Percentiles rank a stretch among this genome's conserved stretches.
These are phyloP conservation scores for Beauveria scarabaeidicola DNA, from an alignment of 2,329 filamentous ascomycete genomes.

Conservation along the genomic window DNA sequence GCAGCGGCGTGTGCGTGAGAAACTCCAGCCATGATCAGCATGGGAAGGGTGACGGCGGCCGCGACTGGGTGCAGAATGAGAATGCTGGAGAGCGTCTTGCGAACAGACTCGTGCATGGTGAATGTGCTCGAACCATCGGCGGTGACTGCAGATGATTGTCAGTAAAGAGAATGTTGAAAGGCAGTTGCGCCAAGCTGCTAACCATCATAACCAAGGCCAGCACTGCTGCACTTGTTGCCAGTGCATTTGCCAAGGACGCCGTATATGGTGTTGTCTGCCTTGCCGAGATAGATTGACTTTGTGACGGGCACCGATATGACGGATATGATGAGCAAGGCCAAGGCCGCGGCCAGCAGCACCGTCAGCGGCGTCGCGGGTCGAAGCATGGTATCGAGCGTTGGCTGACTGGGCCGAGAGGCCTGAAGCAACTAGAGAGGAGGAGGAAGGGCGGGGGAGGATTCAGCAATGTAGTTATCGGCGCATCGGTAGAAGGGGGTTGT, in stretches of 20 bases:
- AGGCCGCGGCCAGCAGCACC: slow-evolving; percentile 75
- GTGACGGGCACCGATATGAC: slow-evolving; percentile 90
- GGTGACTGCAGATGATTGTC: slow-evolving; percentile 5
- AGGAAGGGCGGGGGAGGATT: background rate
- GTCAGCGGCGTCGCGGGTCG: slow-evolving; percentile 88
- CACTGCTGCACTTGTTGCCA: slow-evolving; percentile 53
- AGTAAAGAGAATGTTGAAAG: background rate
- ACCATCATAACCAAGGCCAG: slow-evolving; percentile 78
- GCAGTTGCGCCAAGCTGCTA: slow-evolving; percentile 40
- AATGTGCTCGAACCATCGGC: slow-evolving; percentile 36
- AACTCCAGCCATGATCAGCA: slow-evolving; percentile 68
- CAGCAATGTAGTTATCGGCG: background rate
- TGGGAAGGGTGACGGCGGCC: slow-evolving; percentile 74
- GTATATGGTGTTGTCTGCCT: slow-evolving; percentile 68
- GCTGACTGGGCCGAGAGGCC: slow-evolving; percentile 13
- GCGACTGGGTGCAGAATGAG: slow-evolving; percentile 90
- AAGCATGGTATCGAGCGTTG: slow-evolving; percentile 54
- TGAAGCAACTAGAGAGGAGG: slow-evolving; percentile 3
- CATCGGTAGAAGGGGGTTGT: background rate
- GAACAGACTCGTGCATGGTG: slow-evolving; percentile 43
- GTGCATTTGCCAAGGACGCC: slow-evolving; percentile 90
- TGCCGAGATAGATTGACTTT: slow-evolving; percentile 72
- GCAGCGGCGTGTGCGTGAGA: slow-evolving; percentile 83
- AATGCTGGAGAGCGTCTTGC: slow-evolving; percentile 69
- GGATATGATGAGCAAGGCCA: slow-evolving; percentile 75